phyloP scores from a whole-genome alignment of 2,329 filamentous ascomycete genomes.

The Colletotrichum aenigma region DNA sequence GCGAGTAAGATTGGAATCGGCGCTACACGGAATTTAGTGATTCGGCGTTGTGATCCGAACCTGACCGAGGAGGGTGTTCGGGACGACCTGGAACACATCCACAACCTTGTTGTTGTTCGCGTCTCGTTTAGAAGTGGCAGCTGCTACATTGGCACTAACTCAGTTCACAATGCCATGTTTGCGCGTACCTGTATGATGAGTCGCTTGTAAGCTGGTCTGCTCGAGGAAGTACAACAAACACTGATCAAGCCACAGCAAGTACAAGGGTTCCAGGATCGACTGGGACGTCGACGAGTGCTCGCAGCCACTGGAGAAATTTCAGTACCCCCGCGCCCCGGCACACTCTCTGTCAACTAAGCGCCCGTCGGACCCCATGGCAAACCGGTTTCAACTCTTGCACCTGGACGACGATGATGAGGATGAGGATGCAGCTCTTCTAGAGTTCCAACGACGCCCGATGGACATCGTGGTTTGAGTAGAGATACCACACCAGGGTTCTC shows the following conservation, averaged over 20 bases:
- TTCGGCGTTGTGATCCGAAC: constrained; percentile 61
- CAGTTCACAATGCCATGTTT: constrained; percentile 75
- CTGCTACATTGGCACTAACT: constrained; percentile 77
- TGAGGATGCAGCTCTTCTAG: constrained; percentile 20
- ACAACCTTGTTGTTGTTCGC: constrained; percentile 75
- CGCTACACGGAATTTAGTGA: constrained; percentile 75
- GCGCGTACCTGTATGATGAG: constrained; percentile 81
- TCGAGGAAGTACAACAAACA: background rate
- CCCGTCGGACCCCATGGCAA: constrained; percentile 44
- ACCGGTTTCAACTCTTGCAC: constrained; percentile 67
- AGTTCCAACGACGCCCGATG: constrained; percentile 17
- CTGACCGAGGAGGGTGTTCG: constrained; percentile 70
- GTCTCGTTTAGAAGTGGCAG: constrained; percentile 63
- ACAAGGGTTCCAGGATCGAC: constrained; percentile 73
- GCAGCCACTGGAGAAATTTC: constrained; percentile 50
- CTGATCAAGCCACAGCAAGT: constrained; percentile 56
- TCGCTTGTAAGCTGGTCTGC: constrained; percentile 44
- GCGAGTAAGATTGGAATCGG: constrained; percentile 67
- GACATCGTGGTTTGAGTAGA: constrained; percentile 18
- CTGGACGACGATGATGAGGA: constrained; percentile 48
- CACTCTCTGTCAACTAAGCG: constrained; percentile 36
- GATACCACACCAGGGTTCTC: background rate
- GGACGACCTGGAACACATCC: constrained; percentile 80
- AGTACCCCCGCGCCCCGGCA: constrained; percentile 28
- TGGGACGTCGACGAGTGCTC: constrained; percentile 78